A percentile compares a stretch with the other conserved stretches of the same genome.
phyloP scores from a whole-genome alignment of 345 rosid genomes.

The Noccaea bulbosa region DNA sequence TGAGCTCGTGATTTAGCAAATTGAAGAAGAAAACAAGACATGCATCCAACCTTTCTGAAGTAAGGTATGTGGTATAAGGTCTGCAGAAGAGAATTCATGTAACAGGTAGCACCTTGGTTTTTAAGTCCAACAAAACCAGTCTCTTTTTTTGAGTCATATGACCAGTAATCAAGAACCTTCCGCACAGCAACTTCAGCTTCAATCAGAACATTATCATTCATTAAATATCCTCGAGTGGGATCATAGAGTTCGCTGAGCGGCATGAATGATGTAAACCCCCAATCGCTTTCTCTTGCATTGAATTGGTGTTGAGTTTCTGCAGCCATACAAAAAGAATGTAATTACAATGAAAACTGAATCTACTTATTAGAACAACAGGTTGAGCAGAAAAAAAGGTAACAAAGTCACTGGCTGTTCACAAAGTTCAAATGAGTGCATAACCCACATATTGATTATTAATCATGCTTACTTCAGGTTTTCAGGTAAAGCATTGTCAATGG shows the following conservation, averaged over 20 bases:
- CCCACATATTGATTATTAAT: background rate
- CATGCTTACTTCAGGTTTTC: constrained; percentile 3
- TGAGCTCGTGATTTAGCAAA: constrained; percentile 8
- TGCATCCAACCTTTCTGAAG: constrained; percentile 79
- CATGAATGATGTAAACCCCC: constrained; percentile 99
- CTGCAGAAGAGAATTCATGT: constrained; percentile 96
- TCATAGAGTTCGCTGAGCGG: constrained; percentile 92
- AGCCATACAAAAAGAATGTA: constrained; percentile 29
- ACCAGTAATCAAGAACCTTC: constrained; percentile 87
- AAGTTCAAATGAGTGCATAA: constrained; percentile 17
- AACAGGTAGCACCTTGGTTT: constrained; percentile 99
- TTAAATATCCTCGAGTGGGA: constrained; percentile 75
- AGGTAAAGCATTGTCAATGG: constrained; percentile 23
- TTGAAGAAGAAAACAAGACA: constrained; percentile 23
- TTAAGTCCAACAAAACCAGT: constrained; percentile 98
- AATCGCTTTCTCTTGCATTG: constrained; percentile 94
- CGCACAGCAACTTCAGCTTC: constrained; percentile 98
- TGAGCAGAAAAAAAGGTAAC: constrained; percentile 13
- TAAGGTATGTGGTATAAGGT: constrained; percentile 86
- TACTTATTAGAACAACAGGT: constrained; percentile 21
- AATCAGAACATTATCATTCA: constrained; percentile 70
- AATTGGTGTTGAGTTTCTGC: constrained; percentile 97
- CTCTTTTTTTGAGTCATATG: constrained; percentile 96
- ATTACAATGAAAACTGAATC: constrained; percentile 7
- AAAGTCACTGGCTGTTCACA: constrained; percentile 13